Percentiles rank a stretch among this genome's conserved stretches.
These are phyloP conservation scores for Russula abietina DNA, from an alignment of 768 basidiomycete species.

Conservation along the genomic window DNA sequence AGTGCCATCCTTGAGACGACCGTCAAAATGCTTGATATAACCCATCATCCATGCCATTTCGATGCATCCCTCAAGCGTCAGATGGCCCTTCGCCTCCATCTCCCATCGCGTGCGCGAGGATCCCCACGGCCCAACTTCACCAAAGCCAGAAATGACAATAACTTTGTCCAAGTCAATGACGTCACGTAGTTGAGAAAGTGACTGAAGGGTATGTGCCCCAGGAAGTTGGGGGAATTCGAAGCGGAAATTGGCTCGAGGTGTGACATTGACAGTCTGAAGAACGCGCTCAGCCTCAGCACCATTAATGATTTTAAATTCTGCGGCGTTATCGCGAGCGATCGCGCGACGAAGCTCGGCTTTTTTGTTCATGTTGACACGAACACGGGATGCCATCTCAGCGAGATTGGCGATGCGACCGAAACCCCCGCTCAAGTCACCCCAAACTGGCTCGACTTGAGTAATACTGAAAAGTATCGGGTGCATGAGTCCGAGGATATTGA, in stretches of 20 bases:
- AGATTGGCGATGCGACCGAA: constrained; percentile 97
- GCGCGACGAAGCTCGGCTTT: constrained; percentile 92
- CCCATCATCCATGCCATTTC: constrained; percentile 99
- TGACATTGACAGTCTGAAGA: too few relatives aligned
- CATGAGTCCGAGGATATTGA: too few relatives aligned
- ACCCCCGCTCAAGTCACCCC: constrained; percentile 97
- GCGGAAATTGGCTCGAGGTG: too few relatives aligned
- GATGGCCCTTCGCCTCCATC: constrained; percentile 95
- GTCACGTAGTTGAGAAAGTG: too few relatives aligned
- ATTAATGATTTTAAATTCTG: constrained; percentile 86
- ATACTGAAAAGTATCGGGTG: constrained; percentile 42
- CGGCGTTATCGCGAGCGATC: constrained; percentile 86
- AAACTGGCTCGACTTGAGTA: constrained; percentile 98
- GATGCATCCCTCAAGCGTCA: constrained; percentile 95
- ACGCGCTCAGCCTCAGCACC: constrained; percentile 83
- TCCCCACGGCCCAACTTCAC: constrained; percentile 97
- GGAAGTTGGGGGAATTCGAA: too few relatives aligned
- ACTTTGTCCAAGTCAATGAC: constrained; percentile 84
- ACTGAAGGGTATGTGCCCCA: too few relatives aligned
- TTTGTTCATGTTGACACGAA: constrained; percentile 72
- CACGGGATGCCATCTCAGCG: constrained; percentile 83
- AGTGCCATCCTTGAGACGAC: constrained; percentile 86
- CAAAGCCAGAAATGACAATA: constrained; percentile 91
- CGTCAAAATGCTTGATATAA: constrained; percentile 96
- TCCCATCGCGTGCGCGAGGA: constrained; percentile 98